Conservation (phyloP, 129 eudicot species). For the Cynara cardunculus region DNA sequence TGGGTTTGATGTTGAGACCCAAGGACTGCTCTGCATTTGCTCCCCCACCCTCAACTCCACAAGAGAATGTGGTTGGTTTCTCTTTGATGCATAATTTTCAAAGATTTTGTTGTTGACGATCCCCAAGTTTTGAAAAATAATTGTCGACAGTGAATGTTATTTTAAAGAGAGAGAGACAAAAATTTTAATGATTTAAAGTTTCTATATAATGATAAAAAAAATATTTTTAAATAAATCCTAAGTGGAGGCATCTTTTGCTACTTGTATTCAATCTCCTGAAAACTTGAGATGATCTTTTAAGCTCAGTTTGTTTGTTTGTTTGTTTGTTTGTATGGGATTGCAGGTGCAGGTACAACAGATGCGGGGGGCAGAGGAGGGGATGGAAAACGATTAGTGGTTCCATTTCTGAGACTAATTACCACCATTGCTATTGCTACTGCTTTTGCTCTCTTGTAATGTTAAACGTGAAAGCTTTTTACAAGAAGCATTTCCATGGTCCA, state of each 20-base stretch:
- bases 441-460: not conserved
- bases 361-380: not conserved
- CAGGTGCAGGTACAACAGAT: not conserved
- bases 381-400: not conserved
- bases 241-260: too few species aligned
- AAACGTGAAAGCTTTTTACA: not conserved
- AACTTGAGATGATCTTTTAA: too few species aligned
- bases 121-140: too few species aligned
- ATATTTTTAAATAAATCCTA: too few species aligned
- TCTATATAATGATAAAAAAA: too few species aligned
- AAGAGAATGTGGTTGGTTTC: conserved; percentile 65
- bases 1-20: conserved; percentile 82
- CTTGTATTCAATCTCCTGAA: too few species aligned
- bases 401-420: not conserved
- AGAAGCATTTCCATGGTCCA: not conserved
- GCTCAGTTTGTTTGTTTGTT: too few species aligned
- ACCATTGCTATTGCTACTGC: not conserved
- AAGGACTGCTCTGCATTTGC: conserved; percentile 76
- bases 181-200: too few species aligned
- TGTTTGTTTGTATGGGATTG: not conserved
- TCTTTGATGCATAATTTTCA: not conserved
- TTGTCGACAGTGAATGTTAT: too few species aligned
- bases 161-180: too few species aligned
- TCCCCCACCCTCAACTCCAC: conserved; percentile 56
- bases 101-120: too few species aligned